Conservation (phyloP, 2,329 filamentous ascomycete genomes). For the Aspergillus sp. region DNA sequence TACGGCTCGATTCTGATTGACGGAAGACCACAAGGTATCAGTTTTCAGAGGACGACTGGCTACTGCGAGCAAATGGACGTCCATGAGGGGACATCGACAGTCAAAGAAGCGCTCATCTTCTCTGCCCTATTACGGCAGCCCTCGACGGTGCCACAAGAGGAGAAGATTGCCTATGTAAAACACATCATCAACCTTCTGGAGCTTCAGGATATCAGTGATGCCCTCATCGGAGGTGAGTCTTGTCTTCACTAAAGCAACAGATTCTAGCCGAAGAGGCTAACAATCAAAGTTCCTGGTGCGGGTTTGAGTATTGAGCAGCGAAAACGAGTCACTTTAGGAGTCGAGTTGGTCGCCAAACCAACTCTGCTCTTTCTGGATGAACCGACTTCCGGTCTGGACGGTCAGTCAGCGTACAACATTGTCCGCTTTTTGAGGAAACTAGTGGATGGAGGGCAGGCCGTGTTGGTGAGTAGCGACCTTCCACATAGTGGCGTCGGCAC, state of each 20-base stretch:
- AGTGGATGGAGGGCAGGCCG: constrained; percentile 59
- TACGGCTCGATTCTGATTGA: constrained; percentile 39
- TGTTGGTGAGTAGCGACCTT: constrained; percentile 43
- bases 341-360: constrained; percentile 55
- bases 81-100: constrained; percentile 57
- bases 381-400: constrained; percentile 58
- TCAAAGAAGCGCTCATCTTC: constrained; percentile 58
- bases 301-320: constrained; percentile 60
- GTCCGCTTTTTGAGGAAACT: constrained; percentile 61
- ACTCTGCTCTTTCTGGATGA: constrained; percentile 57
- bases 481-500: background rate
- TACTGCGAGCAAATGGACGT: constrained; percentile 59
- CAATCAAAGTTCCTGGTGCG: constrained; percentile 39
- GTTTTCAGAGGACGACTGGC: constrained; percentile 46
- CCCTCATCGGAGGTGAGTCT: constrained; percentile 49
- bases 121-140: constrained; percentile 58
- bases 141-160: constrained; percentile 44
- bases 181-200: constrained; percentile 60
- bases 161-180: constrained; percentile 60
- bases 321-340: constrained; percentile 56
- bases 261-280: background rate
- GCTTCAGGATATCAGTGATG: constrained; percentile 56
- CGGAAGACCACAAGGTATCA: constrained; percentile 33
- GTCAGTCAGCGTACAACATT: constrained; percentile 52
- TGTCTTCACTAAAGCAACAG: background rate